Evolutionary conservation across 2,329 filamentous ascomycete species (phyloP).

Genomic region (Trichoderma koningii): DNA sequence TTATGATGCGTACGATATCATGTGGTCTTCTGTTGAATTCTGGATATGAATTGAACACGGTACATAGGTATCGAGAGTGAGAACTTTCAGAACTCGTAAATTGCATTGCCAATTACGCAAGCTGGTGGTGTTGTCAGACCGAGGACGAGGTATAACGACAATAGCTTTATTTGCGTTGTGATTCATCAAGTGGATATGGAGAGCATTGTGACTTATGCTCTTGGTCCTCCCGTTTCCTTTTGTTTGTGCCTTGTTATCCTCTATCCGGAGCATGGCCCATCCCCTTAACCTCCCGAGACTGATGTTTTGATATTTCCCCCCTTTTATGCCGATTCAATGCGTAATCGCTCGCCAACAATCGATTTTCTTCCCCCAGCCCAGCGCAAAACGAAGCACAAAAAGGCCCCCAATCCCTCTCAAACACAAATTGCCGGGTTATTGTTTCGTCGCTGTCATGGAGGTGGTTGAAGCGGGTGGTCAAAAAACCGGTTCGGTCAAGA

Average conservation of each 20-base stretch:
- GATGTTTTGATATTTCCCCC: constrained; percentile 18
- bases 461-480: too few species aligned
- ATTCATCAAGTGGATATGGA: constrained; percentile 7
- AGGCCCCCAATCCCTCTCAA: background rate
- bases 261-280: background rate
- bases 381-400: background rate
- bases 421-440: background rate
- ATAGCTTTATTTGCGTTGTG: background rate
- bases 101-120: background rate
- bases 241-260: background rate
- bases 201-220: constrained; percentile 19
- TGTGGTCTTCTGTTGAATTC: background rate
- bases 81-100: background rate
- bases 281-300: background rate
- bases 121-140: background rate
- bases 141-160: background rate
- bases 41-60: constrained; percentile 20
- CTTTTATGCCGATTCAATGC: constrained; percentile 32
- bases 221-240: background rate
- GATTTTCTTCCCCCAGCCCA: background rate
- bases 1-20: constrained; percentile 18
- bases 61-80: constrained; percentile 1
- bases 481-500: too few species aligned
- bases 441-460: background rate
- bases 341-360: background rate